These are phyloP conservation scores for Pleurotus ostreatus DNA, from an alignment of 768 basidiomycete genomes.

Conservation along the genomic window DNA sequence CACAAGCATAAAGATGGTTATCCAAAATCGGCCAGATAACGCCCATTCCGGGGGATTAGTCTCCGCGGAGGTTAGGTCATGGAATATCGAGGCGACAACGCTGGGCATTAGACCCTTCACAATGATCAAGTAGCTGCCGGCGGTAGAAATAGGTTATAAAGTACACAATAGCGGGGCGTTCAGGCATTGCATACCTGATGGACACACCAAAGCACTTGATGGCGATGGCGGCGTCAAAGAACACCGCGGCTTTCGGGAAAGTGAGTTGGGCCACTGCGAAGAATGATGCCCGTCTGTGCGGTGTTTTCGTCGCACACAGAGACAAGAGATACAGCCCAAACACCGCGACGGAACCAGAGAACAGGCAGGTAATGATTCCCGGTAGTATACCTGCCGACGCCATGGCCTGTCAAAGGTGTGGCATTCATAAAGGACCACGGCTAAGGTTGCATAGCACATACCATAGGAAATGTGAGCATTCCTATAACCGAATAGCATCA, in stretches of 20 bases:
- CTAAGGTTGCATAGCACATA: constrained; percentile 24
- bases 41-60: constrained; percentile 73
- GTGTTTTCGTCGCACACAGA: constrained; percentile 72
- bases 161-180: constrained; percentile 8
- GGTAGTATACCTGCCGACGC: constrained; percentile 88
- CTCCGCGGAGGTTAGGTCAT: constrained; percentile 63
- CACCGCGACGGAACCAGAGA: constrained; percentile 70
- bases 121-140: constrained; percentile 77
- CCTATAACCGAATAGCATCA: constrained; percentile 35
- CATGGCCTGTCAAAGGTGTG: constrained; percentile 58
- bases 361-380: constrained; percentile 81
- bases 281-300: constrained; percentile 76
- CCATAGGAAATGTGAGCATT: constrained; percentile 87
- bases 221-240: constrained; percentile 93
- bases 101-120: constrained; percentile 92
- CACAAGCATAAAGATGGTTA: constrained; percentile 69
- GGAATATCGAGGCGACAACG: constrained; percentile 80
- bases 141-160: neutral
- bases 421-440: neutral
- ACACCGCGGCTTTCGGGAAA: constrained; percentile 81
- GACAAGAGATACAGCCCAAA: constrained; percentile 91
- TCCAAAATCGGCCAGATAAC: constrained; percentile 77
- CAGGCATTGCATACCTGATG: constrained; percentile 55
- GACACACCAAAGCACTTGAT: constrained; percentile 97
- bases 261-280: constrained; percentile 82